Evolutionary conservation across 1,284 basidiomycete species (phyloP).

Genomic region (Cutaneotrichosporon dermatis): DNA sequence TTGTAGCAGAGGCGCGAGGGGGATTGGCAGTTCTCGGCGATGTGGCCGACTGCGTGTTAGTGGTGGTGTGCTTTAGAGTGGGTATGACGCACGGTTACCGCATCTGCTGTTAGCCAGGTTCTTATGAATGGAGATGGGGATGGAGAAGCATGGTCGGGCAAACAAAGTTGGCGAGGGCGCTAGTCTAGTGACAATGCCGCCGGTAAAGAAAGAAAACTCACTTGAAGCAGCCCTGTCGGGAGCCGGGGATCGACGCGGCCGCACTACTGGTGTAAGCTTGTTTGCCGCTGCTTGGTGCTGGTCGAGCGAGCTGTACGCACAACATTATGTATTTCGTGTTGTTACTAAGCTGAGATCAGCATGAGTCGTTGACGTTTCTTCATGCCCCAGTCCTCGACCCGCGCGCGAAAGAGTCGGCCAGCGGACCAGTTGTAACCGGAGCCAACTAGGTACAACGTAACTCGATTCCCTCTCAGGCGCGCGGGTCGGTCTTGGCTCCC

Average conservation of each 20-base stretch:
- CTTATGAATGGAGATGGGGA: not conserved
- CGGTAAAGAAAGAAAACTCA: constrained; percentile 16
- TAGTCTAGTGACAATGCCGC: not conserved
- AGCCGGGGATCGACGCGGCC: constrained; percentile 40
- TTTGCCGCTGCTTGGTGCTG: not conserved
- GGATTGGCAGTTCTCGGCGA: constrained; percentile 82
- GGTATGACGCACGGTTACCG: constrained; percentile 32
- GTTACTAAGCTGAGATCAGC: not conserved
- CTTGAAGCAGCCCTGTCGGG: constrained; percentile 48
- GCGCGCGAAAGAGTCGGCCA: too few relatives aligned
- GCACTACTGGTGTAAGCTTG: constrained; percentile 21
- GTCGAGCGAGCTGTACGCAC: not conserved
- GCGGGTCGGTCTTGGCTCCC: too few relatives aligned
- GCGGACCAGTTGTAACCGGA: too few relatives aligned
- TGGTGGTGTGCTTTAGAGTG: too few relatives aligned
- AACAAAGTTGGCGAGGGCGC: not conserved
- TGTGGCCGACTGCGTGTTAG: constrained; percentile 63
- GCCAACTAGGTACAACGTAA: too few relatives aligned
- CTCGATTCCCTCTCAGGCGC: too few relatives aligned
- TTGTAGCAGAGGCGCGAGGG: constrained; percentile 86
- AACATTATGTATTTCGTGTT: constrained; percentile 5
- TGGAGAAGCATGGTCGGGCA: not conserved
- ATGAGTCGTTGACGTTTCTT: too few relatives aligned
- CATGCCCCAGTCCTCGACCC: too few relatives aligned
- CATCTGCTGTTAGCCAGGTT: constrained; percentile 22